A percentile compares a stretch with the other conserved stretches of the same genome.
phyloP scores from a whole-genome alignment of 2,329 filamentous ascomycete species.

The Cladosporium phlei region DNA sequence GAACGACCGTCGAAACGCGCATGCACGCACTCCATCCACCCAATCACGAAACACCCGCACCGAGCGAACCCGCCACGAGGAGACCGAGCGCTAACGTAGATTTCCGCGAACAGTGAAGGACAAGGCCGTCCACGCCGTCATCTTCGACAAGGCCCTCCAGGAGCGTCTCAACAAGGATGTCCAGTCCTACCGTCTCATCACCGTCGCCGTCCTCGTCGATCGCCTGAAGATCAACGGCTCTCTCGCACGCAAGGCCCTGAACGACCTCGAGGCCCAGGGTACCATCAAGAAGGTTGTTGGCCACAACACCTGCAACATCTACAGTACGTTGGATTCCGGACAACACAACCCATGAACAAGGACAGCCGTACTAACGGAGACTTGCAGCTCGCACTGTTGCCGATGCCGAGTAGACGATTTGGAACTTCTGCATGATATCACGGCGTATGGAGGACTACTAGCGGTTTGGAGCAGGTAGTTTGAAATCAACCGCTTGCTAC shows the following conservation, averaged over 20 bases:
- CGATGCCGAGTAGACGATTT: slow-evolving; percentile 9
- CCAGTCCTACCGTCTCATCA: slow-evolving; percentile 99
- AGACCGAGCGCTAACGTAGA: slow-evolving; percentile 22
- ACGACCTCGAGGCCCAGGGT: slow-evolving; percentile 95
- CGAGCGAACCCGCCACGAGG: slow-evolving; percentile 15
- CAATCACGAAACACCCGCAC: not conserved
- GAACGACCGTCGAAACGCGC: slow-evolving; percentile 11
- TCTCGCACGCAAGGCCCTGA: slow-evolving; percentile 81
- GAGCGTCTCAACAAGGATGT: slow-evolving; percentile 99
- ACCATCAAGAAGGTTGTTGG: slow-evolving; percentile 96
- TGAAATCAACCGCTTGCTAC: slow-evolving; percentile 12
- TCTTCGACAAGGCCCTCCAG: slow-evolving; percentile 95
- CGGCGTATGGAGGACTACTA: slow-evolving; percentile 14
- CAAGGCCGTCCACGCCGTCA: slow-evolving; percentile 99
- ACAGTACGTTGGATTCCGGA: slow-evolving; percentile 61
- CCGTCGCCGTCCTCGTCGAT: slow-evolving; percentile 96
- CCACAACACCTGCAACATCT: slow-evolving; percentile 98
- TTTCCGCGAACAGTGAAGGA: slow-evolving; percentile 79
- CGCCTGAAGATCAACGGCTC: slow-evolving; percentile 99
- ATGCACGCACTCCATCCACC: too few relatives aligned
- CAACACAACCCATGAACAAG: not conserved
- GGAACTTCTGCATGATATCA: slow-evolving; percentile 13
- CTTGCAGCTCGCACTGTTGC: slow-evolving; percentile 13
- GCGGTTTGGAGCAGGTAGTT: slow-evolving; percentile 14
- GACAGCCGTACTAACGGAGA: not conserved